Conservation (phyloP, 2,329 filamentous ascomycete species). For the Scedosporium minutisporum region DNA sequence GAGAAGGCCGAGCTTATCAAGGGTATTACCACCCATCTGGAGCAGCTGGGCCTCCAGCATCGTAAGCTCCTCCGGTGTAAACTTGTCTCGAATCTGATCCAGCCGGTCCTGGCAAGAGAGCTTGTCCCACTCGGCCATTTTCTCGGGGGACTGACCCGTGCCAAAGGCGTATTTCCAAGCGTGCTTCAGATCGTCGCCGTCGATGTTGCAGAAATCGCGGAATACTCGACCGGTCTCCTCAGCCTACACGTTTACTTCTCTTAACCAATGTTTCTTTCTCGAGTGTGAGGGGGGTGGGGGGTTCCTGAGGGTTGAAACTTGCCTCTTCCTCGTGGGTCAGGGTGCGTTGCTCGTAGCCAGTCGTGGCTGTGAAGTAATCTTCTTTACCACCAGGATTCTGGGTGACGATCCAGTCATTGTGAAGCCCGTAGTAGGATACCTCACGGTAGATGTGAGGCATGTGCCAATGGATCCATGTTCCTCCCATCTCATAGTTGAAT, state of each 20-base stretch:
- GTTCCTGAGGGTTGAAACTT: background rate
- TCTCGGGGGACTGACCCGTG: constrained; percentile 6
- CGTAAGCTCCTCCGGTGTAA: too few species aligned
- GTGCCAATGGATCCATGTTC: constrained; percentile 30
- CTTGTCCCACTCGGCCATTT: background rate
- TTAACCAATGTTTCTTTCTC: background rate
- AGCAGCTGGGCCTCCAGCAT: too few species aligned
- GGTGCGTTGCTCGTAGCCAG: background rate
- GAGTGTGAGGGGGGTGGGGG: background rate
- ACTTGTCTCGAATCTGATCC: too few species aligned
- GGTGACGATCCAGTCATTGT: constrained; percentile 14
- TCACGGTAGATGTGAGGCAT: constrained; percentile 30
- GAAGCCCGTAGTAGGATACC: constrained; percentile 30
- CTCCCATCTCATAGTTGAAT: constrained; percentile 30
- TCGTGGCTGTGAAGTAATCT: background rate
- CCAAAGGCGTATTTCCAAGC: constrained; percentile 7
- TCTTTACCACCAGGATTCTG: background rate
- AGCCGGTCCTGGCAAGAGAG: too few species aligned
- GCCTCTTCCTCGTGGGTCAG: background rate
- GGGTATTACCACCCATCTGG: too few species aligned
- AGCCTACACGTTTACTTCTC: background rate
- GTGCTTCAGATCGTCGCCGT: background rate
- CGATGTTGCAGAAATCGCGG: constrained; percentile 4
- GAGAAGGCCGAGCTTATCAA: too few species aligned
- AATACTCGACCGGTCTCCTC: constrained; percentile 2